phyloP scores from a whole-genome alignment of 805 yeast species.

The Saccharomycopsis javanensis region DNA sequence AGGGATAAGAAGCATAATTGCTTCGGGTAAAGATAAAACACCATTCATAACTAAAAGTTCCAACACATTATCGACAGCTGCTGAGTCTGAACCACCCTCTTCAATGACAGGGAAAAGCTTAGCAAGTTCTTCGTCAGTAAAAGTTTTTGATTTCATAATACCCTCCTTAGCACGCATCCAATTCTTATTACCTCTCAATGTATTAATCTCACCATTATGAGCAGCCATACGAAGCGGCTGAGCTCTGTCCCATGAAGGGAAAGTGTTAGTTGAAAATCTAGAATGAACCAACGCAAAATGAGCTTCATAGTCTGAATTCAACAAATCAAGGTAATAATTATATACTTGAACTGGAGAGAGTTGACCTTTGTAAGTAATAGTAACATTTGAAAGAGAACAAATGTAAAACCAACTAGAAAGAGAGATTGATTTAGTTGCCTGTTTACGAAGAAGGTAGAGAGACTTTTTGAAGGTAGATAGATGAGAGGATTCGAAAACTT shows the following conservation, averaged over 20 bases:
- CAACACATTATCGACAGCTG: constrained; percentile 92
- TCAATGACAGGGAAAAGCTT: constrained; percentile 90
- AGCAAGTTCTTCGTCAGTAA: constrained; percentile 79
- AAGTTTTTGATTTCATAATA: constrained; percentile 77
- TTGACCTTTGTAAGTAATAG: constrained; percentile 96
- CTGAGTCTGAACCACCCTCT: constrained; percentile 98
- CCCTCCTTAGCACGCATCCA: constrained; percentile 99
- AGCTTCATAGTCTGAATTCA: constrained; percentile 84
- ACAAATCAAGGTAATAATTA: constrained; percentile 86
- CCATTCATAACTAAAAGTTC: constrained; percentile 90
- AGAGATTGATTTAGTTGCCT: constrained; percentile 83
- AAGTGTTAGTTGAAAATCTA: constrained; percentile 93
- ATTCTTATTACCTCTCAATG: constrained; percentile 93
- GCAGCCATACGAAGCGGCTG: constrained; percentile 97
- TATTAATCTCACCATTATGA: constrained; percentile 97
- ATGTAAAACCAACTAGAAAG: constrained; percentile 96
- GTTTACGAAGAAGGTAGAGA: constrained; percentile 79
- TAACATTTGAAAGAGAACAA: constrained; percentile 79
- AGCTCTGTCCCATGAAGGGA: constrained; percentile 99
- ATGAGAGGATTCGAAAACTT: constrained; percentile 45
- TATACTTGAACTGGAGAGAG: constrained; percentile 94
- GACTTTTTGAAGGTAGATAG: constrained; percentile 70
- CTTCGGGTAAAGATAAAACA: constrained; percentile 86
- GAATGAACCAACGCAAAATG: constrained; percentile 96
- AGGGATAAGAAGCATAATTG: constrained; percentile 93